Evolutionary conservation across 2,329 filamentous ascomycete genomes (phyloP).

Genomic region (Trichoderma afroharzianum): DNA sequence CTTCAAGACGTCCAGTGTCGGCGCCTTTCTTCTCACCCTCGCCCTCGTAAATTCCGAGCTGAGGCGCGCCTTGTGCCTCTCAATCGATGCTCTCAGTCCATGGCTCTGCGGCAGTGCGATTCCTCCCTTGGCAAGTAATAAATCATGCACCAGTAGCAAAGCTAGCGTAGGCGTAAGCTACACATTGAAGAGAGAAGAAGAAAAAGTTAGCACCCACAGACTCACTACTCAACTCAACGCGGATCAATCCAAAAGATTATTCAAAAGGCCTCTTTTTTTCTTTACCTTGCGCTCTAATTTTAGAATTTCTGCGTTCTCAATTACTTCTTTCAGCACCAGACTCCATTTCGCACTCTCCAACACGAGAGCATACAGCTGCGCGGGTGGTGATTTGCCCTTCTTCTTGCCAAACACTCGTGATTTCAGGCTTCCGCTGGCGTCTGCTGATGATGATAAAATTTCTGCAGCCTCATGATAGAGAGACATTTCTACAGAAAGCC

Average conservation of each 20-base stretch:
- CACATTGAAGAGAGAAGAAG: not conserved
- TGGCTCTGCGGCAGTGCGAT: constrained; percentile 78
- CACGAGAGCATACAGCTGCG: constrained; percentile 82
- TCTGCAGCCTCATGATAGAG: constrained; percentile 89
- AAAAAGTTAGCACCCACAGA: not conserved
- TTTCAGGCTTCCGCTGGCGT: constrained; percentile 74
- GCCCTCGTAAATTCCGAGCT: constrained; percentile 78
- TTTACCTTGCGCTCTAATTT: constrained; percentile 78
- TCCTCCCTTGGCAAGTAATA: constrained; percentile 75
- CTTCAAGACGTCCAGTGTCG: constrained; percentile 64
- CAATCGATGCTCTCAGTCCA: constrained; percentile 69
- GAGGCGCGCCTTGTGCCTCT: constrained; percentile 77
- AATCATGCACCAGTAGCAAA: constrained; percentile 80
- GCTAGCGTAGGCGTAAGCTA: constrained; percentile 78
- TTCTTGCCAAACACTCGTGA: constrained; percentile 76
- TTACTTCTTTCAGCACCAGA: constrained; percentile 77
- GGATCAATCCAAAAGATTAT: not conserved
- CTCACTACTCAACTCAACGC: not conserved
- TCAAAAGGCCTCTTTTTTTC: not conserved
- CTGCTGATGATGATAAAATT: constrained; percentile 57
- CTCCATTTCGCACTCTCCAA: constrained; percentile 92
- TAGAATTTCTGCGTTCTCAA: constrained; percentile 74
- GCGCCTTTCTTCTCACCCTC: constrained; percentile 66
- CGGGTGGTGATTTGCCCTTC: constrained; percentile 69
- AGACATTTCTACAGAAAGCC: constrained; percentile 59